Conservation (phyloP, 805 yeast species). For the Ogataea populi-albae region DNA sequence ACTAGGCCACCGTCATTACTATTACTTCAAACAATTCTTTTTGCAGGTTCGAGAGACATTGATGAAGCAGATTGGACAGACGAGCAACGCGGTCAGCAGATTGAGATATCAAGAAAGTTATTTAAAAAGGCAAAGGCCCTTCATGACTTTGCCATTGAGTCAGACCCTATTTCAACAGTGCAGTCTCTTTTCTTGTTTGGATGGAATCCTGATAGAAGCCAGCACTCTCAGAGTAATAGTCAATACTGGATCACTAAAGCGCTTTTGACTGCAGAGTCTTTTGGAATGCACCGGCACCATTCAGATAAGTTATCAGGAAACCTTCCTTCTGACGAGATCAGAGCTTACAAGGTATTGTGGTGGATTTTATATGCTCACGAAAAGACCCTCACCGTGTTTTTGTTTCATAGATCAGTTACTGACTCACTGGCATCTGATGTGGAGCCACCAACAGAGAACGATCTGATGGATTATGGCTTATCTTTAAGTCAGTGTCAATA, state of each 20-base stretch:
- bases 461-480: constrained; percentile 10
- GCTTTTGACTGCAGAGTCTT: constrained; percentile 67
- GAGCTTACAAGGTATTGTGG: constrained; percentile 63
- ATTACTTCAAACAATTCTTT: constrained; percentile 58
- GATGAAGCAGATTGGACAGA: constrained; percentile 53
- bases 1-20: constrained; percentile 56
- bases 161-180: constrained; percentile 57
- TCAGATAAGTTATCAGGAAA: neutral
- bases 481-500: constrained; percentile 10
- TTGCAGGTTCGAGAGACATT: constrained; percentile 64
- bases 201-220: constrained; percentile 7
- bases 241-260: constrained; percentile 73
- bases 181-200: constrained; percentile 42
- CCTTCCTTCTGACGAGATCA: constrained; percentile 12
- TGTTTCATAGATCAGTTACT: constrained; percentile 2
- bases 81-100: constrained; percentile 25
- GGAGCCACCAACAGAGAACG: constrained; percentile 4
- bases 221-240: constrained; percentile 41
- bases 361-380: constrained; percentile 53
- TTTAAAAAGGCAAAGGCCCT: constrained; percentile 33
- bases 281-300: constrained; percentile 58
- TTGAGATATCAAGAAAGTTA: constrained; percentile 44
- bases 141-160: constrained; percentile 41
- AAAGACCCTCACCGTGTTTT: constrained; percentile 9
- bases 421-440: neutral